Percentiles rank a stretch among this genome's conserved stretches.
phyloP scores from a whole-genome alignment of 768 basidiomycete genomes.

The Boletus rubroflammeus region DNA sequence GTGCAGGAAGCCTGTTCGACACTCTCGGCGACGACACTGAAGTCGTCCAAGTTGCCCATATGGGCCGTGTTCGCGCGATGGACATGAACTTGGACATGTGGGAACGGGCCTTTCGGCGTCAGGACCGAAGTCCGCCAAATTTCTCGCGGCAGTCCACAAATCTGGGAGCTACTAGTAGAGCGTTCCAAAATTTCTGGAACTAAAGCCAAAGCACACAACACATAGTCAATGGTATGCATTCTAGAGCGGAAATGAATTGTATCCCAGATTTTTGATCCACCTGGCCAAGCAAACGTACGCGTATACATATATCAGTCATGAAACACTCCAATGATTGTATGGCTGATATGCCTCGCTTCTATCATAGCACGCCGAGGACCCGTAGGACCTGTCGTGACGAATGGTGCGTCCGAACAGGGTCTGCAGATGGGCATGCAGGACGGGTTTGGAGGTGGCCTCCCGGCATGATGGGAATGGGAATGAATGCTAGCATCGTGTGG shows the following conservation, averaged over 20 bases:
- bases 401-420: too few relatives aligned
- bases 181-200: too few relatives aligned
- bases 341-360: neutral
- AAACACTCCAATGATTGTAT: neutral
- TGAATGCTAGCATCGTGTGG: too few relatives aligned
- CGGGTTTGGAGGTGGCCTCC: too few relatives aligned
- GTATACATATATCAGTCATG: neutral
- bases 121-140: neutral
- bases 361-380: neutral
- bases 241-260: neutral
- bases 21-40: neutral
- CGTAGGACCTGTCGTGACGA: too few relatives aligned
- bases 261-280: neutral
- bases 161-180: too few relatives aligned
- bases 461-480: too few relatives aligned
- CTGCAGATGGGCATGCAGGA: too few relatives aligned
- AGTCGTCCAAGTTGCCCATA: conserved; percentile 8
- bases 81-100: conserved; percentile 23
- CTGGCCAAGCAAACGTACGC: neutral
- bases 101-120: neutral
- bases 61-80: conserved; percentile 17
- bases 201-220: too few relatives aligned
- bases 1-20: neutral
- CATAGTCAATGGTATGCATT: neutral
- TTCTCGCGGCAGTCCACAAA: too few relatives aligned